phyloP scores from a whole-genome alignment of 1,139 yeast genomes.

The Wickerhamomyces sp. region DNA sequence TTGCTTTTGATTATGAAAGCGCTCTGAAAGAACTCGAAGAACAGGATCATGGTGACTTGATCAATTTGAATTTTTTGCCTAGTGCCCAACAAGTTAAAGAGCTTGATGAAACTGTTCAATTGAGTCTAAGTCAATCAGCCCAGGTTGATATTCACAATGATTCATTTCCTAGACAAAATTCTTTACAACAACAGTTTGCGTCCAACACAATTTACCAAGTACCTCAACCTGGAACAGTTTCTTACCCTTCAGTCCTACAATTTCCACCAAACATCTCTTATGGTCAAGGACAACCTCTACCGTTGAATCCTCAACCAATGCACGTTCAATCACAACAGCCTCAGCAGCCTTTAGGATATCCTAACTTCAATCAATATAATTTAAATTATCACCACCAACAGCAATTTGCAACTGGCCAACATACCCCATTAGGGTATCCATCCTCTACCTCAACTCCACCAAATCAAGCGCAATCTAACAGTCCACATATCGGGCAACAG shows the following conservation, averaged over 20 bases:
- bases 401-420: not conserved
- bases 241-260: not conserved
- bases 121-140: not conserved
- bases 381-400: not conserved
- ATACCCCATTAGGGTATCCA: not conserved
- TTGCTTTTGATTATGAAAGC: slow-evolving; percentile 27
- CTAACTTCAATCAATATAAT: not conserved
- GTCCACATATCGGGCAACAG: no score
- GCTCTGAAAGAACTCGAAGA: slow-evolving; percentile 13
- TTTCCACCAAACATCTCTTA: not conserved
- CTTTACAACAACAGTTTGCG: not conserved
- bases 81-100: slow-evolving; percentile 5
- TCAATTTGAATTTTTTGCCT: slow-evolving; percentile 13
- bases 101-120: not conserved
- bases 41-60: slow-evolving; percentile 13
- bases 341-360: not conserved
- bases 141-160: not conserved
- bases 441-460: not conserved
- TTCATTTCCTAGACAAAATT: not conserved
- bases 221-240: not conserved
- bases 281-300: not conserved
- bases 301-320: not conserved
- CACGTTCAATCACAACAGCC: slow-evolving; percentile 1
- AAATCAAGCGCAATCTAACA: no score
- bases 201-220: not conserved